Conservation (phyloP, 2,329 filamentous ascomycete species). For the Thelonectria blattea region DNA sequence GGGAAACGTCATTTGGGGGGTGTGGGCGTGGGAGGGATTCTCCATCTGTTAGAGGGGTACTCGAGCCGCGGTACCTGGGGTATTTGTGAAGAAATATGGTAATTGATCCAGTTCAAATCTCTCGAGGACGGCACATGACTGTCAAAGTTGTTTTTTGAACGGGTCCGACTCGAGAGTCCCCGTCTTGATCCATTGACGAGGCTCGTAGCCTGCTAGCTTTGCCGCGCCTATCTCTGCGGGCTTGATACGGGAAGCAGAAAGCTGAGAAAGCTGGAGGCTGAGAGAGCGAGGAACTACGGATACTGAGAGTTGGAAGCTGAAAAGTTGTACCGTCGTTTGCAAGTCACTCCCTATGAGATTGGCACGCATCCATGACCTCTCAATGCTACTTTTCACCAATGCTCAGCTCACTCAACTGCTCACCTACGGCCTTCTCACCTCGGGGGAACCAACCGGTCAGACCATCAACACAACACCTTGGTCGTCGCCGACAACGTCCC, state of each 20-base stretch:
- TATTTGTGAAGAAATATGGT: constrained; percentile 14
- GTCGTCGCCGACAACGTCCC: constrained; percentile 10
- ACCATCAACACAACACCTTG: constrained; percentile 18
- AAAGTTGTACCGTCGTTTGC: not conserved
- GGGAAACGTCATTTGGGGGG: constrained; percentile 23
- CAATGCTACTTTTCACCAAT: constrained; percentile 1
- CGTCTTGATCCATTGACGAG: not conserved
- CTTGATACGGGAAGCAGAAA: not conserved
- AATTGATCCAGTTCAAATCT: constrained; percentile 8
- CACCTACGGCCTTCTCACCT: constrained; percentile 10
- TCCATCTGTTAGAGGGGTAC: constrained; percentile 24
- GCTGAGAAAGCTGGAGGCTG: too few relatives aligned
- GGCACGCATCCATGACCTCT: constrained; percentile 6
- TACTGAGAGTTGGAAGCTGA: too few relatives aligned
- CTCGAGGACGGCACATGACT: constrained; percentile 10
- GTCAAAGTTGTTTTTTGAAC: not conserved
- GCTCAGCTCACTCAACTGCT: constrained; percentile 3
- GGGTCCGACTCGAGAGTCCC: not conserved
- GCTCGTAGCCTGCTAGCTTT: not conserved
- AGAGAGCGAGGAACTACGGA: too few relatives aligned
- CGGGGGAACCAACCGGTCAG: constrained; percentile 12
- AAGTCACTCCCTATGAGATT: constrained; percentile 10
- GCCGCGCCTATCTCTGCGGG: constrained; percentile 6
- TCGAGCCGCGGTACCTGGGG: constrained; percentile 11
- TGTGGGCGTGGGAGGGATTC: constrained; percentile 8